Evolutionary conservation across 208 protist genomes (phyloP).

Genomic region (Trypanosoma avium): DNA sequence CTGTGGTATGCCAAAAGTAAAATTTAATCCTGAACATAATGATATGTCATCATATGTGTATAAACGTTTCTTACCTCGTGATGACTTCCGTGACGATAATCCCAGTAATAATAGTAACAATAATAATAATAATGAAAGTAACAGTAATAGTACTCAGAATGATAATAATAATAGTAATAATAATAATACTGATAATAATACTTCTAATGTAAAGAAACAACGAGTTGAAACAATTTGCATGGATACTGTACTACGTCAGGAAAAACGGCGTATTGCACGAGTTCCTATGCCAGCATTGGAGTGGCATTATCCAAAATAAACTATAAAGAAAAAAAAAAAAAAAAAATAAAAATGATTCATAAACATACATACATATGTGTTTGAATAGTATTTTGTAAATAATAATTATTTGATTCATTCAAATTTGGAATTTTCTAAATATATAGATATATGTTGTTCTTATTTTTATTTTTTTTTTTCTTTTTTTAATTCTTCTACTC

Average conservation of each 20-base stretch:
- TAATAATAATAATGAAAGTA: not conserved
- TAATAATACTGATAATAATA: not conserved
- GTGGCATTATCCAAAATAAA: slow-evolving; percentile 43
- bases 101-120: not conserved
- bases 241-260: slow-evolving; percentile 21
- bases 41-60: slow-evolving; percentile 48
- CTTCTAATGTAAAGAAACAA: not conserved
- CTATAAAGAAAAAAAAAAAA: not conserved
- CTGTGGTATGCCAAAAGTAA: slow-evolving; percentile 2
- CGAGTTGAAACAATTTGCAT: slow-evolving; percentile 8
- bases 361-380: not conserved
- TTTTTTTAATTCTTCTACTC: too few species aligned
- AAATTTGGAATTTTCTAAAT: too few species aligned
- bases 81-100: not conserved
- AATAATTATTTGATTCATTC: too few species aligned
- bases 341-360: slow-evolving; percentile 2
- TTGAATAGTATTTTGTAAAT: too few species aligned
- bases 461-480: too few species aligned
- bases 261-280: slow-evolving; percentile 34
- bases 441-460: too few species aligned
- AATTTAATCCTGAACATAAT: slow-evolving; percentile 5
- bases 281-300: slow-evolving; percentile 67
- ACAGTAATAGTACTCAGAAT: not conserved
- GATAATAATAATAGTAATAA: not conserved
- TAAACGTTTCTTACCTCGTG: slow-evolving; percentile 31